Evolutionary conservation across 257 asterid genomes (phyloP).

Genomic region (Anisodus acutangulus): DNA sequence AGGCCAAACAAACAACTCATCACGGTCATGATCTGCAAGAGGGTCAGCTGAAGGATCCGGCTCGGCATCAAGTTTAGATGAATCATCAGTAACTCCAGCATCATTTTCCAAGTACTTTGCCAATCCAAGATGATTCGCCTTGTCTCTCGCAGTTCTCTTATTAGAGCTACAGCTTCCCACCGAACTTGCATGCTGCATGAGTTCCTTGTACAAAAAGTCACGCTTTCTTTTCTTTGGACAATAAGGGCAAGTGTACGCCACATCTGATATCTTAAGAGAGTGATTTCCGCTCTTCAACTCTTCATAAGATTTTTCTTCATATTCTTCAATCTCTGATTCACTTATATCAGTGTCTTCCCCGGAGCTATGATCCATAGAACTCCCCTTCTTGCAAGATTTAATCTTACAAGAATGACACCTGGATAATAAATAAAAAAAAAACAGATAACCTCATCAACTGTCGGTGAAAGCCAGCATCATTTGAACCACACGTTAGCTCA

Average conservation of each 20-base stretch:
- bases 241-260: constrained; percentile 74
- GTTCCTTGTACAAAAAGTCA: constrained; percentile 59
- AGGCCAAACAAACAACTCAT: constrained; percentile 81
- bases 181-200: constrained; percentile 73
- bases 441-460: constrained; percentile 12
- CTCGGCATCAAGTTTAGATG: constrained; percentile 47
- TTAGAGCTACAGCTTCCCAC: constrained; percentile 57
- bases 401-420: constrained; percentile 12
- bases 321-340: constrained; percentile 52
- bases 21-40: constrained; percentile 64
- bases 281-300: constrained; percentile 64
- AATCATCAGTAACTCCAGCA: constrained; percentile 44
- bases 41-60: constrained; percentile 53
- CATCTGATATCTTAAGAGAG: constrained; percentile 58
- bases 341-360: constrained; percentile 53
- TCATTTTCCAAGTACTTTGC: constrained; percentile 71
- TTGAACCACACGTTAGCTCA: constrained; percentile 25
- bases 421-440: background rate
- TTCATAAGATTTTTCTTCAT: constrained; percentile 42
- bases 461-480: background rate
- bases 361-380: constrained; percentile 39
- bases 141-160: constrained; percentile 64
- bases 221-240: constrained; percentile 69
- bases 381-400: constrained; percentile 26
- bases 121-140: constrained; percentile 72